Percentiles rank a stretch among this genome's conserved stretches.
phyloP scores from a whole-genome alignment of 192 early-diverging fungal species.

The Irineochytrium annulatum region DNA sequence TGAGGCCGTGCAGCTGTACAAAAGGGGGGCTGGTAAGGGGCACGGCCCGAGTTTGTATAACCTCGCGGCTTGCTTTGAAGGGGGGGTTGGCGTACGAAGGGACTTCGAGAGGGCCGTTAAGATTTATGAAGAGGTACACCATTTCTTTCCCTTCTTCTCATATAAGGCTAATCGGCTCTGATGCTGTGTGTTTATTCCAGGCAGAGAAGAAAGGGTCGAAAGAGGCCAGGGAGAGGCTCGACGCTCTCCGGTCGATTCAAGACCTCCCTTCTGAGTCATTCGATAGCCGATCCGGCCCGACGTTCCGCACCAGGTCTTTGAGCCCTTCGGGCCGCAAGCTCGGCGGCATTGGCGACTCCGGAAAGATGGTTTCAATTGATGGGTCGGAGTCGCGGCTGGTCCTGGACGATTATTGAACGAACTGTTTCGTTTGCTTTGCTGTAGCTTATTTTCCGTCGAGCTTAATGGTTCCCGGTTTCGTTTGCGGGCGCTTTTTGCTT shows the following conservation, averaged over 20 bases:
- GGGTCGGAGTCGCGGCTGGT: neutral
- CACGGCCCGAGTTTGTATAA: constrained; percentile 34
- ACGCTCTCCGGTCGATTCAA: neutral
- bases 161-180: neutral
- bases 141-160: neutral
- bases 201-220: neutral
- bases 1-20: constrained; percentile 31
- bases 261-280: no score
- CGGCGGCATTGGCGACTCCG: neutral
- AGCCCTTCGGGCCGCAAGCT: neutral
- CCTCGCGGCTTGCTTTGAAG: constrained; percentile 36
- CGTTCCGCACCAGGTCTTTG: neutral
- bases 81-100: constrained; percentile 30
- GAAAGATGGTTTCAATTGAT: neutral
- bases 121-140: constrained; percentile 38
- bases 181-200: neutral
- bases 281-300: neutral
- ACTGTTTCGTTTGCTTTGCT: neutral
- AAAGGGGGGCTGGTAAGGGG: constrained; percentile 34
- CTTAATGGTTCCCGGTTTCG: neutral
- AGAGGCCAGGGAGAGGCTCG: neutral
- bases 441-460: neutral
- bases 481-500: no score
- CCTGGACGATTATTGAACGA: neutral
- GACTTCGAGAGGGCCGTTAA: constrained; percentile 37